Base-by-base conservation (phyloP, 306 rosid species). In the Sophora flavescens region DNA sequence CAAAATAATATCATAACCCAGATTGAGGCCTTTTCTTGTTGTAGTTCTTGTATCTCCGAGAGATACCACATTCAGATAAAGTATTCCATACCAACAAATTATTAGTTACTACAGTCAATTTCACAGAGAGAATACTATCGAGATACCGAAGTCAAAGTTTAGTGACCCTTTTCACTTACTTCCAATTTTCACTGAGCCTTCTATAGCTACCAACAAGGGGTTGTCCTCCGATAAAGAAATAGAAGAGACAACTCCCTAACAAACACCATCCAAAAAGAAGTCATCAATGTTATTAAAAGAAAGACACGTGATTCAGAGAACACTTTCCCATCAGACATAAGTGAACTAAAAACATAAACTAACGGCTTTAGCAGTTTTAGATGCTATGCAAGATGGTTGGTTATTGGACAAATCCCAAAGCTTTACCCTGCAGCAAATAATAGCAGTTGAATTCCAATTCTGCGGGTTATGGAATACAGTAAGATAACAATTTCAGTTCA, bases 401-500 rank as follows among this genome's bases (percentile, higher is more conserved):
- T 89, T 89, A 80, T 95, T 92, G 7, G 97, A 86, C 80, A 92
- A 83, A 88, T 95, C 98, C 98, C 98, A n/a, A 95, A 95, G 90
- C 84, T 92, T 95, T 62, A 92, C 94, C 98, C n/a, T 92, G 81
- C 75, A 76, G 38, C 33, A 79, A 58, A 65, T 16, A 75, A 52
- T n/a, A 70, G 72, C 36, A 18, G 70, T 68, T 33, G 36, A 63
- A 58, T 68, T 71, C 59, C 71, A 62, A 33, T 79, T 61, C 51
- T 54, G 67, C 47, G 38, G 13, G 63, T 14, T 62, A 38, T 51
- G 12, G 15, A 57, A 66, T 76, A 30, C 6, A 33, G 48, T 16
- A 63, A 53, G 41, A 68, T 38, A 59, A 62, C 36, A 54, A 57
- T 28, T 11, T 38, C 39, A 44, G 76, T 70, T 68, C 68, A 70